Evolutionary conservation across 331 rosid species (phyloP), one percentile per base, ranked within the genome.

Genomic region (Acacia pycnantha): DNA sequence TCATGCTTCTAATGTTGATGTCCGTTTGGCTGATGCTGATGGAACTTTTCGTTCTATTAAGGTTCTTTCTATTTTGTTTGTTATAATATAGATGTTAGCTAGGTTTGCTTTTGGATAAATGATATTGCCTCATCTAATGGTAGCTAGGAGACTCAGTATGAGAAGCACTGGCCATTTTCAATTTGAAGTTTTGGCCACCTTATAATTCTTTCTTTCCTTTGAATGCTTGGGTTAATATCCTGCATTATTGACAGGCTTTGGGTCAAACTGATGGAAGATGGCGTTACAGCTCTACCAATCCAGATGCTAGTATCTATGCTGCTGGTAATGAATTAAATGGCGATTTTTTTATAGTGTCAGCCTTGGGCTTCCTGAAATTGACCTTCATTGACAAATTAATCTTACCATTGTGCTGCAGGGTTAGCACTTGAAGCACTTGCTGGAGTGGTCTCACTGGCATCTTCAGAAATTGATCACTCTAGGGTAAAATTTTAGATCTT

Each of bases 251-350:
- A 81, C 93, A 96, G 99, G 90, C 97, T 87, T 70, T 94, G 88
- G 90, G 99, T 87, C 99, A 94, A 88, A 94, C 94, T 83, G 99
- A 96, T 88, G 99, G 99, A 89, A 96, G 95, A 76, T 96, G 99
- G 99, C 98, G 95, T 75, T 90, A 90, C 76, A 90, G 98, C 83
- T 92, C 97, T 19, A 85, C 86, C 78, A 92, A 90, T 61, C 95
- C 98, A 1, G 97, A 94, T 67, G 89, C 99, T 74, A 96, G 98
- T 84, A 91, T 95, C 84, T 91, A 86, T 92, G 99, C 99, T 64
- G 97, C 98, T 50, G 99, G 99, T 96, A 89, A 88, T 88, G 65
- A 84, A 59, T 73, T 27, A 6, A 29, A 27, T 47, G 53, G 11
- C n/a, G 56, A 46, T 3, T 26, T 43, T 18, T 18, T 65, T 48